A percentile compares a stretch with the other conserved stretches of the same genome.
Evolutionary conservation across 2,329 filamentous ascomycete genomes (phyloP).

Genomic region (Talaromyces verruculosus): DNA sequence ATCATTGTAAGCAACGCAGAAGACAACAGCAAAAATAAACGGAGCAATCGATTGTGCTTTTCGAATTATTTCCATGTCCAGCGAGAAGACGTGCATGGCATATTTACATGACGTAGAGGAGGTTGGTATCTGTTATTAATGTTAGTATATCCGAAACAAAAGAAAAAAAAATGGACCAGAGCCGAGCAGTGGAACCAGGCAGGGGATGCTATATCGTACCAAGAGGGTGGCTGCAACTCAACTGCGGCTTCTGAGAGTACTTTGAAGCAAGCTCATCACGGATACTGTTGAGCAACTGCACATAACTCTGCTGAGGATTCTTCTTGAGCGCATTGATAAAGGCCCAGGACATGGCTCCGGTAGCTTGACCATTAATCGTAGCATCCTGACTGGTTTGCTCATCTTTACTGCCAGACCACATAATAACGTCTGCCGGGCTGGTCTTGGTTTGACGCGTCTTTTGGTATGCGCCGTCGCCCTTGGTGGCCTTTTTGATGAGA

Average conservation of each 20-base stretch:
- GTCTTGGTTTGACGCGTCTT: conserved; percentile 86
- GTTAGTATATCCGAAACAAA: conserved; percentile 11
- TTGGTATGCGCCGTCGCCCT: conserved; percentile 75
- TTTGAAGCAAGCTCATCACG: conserved; percentile 82
- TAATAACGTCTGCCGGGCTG: conserved; percentile 90
- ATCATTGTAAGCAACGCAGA: background rate
- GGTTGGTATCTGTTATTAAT: conserved; percentile 57
- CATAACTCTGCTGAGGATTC: conserved; percentile 93
- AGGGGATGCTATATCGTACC: conserved; percentile 58
- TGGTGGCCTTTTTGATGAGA: conserved; percentile 83
- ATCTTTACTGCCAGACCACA: conserved; percentile 98
- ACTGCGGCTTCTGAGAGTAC: conserved; percentile 91
- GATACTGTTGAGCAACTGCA: conserved; percentile 92
- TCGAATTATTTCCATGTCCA: background rate
- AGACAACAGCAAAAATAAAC: background rate
- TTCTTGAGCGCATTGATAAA: conserved; percentile 90
- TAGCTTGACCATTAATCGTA: conserved; percentile 81
- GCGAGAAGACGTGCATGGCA: background rate
- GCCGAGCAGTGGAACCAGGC: background rate
- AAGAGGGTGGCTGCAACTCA: conserved; percentile 93
- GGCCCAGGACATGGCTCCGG: conserved; percentile 97
- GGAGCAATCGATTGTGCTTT: background rate
- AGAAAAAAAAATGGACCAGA: background rate
- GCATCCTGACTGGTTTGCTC: conserved; percentile 93
- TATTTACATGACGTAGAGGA: conserved; percentile 67